Evolutionary conservation across 768 basidiomycete species (phyloP).

Genomic region (Macrolepiota albuminosa): DNA sequence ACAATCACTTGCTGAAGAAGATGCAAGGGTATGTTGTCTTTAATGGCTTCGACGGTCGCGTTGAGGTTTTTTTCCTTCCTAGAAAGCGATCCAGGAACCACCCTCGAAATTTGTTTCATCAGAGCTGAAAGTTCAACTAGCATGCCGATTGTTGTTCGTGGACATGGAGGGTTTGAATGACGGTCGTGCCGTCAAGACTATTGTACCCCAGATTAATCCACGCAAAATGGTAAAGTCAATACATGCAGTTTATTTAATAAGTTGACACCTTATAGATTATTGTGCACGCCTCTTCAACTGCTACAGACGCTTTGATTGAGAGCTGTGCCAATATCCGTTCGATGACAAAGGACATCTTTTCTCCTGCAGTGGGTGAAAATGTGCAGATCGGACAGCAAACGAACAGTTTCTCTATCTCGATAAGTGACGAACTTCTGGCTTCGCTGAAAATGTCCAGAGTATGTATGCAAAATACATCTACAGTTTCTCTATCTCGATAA

Average conservation of each 20-base stretch:
- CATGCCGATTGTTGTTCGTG: constrained; percentile 84
- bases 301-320: constrained; percentile 70
- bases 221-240: constrained; percentile 73
- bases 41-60: not conserved
- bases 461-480: constrained; percentile 31
- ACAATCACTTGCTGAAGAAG: constrained; percentile 68
- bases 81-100: constrained; percentile 76
- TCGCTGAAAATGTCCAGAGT: constrained; percentile 85
- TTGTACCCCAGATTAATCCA: constrained; percentile 94
- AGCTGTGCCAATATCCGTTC: constrained; percentile 80
- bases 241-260: constrained; percentile 1
- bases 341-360: constrained; percentile 91
- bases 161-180: constrained; percentile 98
- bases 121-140: constrained; percentile 70
- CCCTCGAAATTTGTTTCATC: constrained; percentile 89
- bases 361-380: constrained; percentile 70
- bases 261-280: constrained; percentile 57
- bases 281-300: constrained; percentile 67
- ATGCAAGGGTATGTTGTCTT: constrained; percentile 57
- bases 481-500: constrained; percentile 90
- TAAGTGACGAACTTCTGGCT: constrained; percentile 83
- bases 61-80: constrained; percentile 5
- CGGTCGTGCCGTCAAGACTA: constrained; percentile 93
- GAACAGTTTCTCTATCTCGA: constrained; percentile 88
- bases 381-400: constrained; percentile 95